Base-by-base conservation (phyloP, 441 rosid species). In the Syzygium malaccense region DNA sequence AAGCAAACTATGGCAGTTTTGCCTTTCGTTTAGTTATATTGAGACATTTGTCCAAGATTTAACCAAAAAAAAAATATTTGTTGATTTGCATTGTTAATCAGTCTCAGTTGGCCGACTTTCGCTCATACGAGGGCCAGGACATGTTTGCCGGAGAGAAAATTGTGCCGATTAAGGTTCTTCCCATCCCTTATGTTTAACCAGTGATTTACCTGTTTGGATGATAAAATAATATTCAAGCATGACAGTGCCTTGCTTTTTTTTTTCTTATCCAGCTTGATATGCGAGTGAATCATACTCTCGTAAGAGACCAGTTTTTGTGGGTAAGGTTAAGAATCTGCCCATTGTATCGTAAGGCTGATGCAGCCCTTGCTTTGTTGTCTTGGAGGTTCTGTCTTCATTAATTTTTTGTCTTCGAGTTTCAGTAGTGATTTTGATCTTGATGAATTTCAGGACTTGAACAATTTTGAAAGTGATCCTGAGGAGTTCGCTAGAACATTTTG, bases 291-390 rank as follows among this genome's bases (percentile, higher is more conserved):
- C 95, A 95, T 88, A 96, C 97, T 84, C 97, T 96, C 48, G 94
- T 97, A 91, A 96, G 92, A 92, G 99, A 97, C 91, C 98, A 96
- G 49, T 96, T 97, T 89, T 92, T 97, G 91, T 96, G 99, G 99
- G 98, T 97, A 91, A 92, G 95, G 60, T 25, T 60, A 56, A 45
- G 45, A 49, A 85, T 23, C 51, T 23, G 49, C 51, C 9, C 23
- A 23, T 75, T 37, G 83, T n/a, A 75, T 37, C 23, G 17, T 41
- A 75, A 71, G 80, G 11, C 12, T 86, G 33, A n/a, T 89, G 55
- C 32, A 4, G 83, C 60, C n/a, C 86, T 86, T 33, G 32, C 45
- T 9, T 28, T 14, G 28, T 58, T 4, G 86, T 25, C 37, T 83
- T n/a, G 78, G 75, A 33, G 33, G 45, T 75, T 60, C 68, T 86